phyloP scores from a whole-genome alignment of 169 alveolate genomes.

The Plasmodium adleri region DNA sequence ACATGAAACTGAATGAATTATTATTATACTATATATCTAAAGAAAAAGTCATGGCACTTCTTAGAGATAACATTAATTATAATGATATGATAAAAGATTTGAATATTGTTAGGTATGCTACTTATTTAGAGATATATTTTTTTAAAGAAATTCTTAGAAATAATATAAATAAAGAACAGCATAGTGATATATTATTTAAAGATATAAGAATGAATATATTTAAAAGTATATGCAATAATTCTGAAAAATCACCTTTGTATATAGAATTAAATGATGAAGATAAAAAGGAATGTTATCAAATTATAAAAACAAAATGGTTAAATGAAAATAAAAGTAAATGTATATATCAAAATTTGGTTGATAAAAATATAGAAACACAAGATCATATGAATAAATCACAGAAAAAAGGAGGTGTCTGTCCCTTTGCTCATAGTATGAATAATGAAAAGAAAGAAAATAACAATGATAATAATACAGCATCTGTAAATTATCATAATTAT shows the following conservation, averaged over 20 bases:
- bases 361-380: background rate
- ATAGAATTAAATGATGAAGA: background rate
- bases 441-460: too few species aligned
- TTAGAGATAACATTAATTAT: background rate
- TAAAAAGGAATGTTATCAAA: background rate
- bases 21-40: slow-evolving; percentile 40
- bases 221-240: background rate
- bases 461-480: too few species aligned
- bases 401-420: too few species aligned
- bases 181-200: background rate
- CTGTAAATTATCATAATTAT: too few species aligned
- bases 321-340: background rate
- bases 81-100: slow-evolving; percentile 22
- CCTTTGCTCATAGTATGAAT: too few species aligned
- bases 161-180: background rate
- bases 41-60: background rate
- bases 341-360: background rate
- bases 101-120: slow-evolving; percentile 16
- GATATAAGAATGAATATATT: background rate
- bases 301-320: background rate
- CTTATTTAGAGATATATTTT: slow-evolving; percentile 11
- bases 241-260: slow-evolving; percentile 10
- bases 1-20: slow-evolving; percentile 44
- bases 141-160: slow-evolving; percentile 4
- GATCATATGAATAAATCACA: too few species aligned